A percentile compares a stretch with the other conserved stretches of the same genome.
Evolutionary conservation across 2,329 filamentous ascomycete genomes (phyloP).

Genomic region (Neonectria neomacrospora): DNA sequence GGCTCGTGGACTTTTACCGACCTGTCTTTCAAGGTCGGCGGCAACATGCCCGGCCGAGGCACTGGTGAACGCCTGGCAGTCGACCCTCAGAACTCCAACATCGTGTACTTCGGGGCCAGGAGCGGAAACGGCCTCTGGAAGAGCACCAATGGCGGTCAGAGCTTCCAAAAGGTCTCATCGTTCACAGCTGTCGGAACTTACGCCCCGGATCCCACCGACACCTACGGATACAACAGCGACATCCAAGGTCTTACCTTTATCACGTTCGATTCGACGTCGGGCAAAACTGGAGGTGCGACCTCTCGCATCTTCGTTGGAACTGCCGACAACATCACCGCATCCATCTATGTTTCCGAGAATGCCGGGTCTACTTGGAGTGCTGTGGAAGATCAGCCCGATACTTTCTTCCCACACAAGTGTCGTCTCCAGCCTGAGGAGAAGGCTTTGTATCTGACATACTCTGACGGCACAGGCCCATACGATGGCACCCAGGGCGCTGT

Average conservation of each 20-base stretch:
- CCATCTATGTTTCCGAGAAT: slow-evolving; percentile 64
- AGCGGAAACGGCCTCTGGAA: slow-evolving; percentile 70
- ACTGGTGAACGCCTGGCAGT: slow-evolving; percentile 68
- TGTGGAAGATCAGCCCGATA: slow-evolving; percentile 61
- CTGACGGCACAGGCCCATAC: slow-evolving; percentile 66
- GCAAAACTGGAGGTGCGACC: slow-evolving; percentile 57
- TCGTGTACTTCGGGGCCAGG: slow-evolving; percentile 68
- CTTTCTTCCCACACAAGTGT: slow-evolving; percentile 65
- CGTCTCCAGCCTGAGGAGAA: slow-evolving; percentile 62
- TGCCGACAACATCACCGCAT: slow-evolving; percentile 63
- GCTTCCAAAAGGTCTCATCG: slow-evolving; percentile 62
- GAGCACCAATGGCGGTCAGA: slow-evolving; percentile 65
- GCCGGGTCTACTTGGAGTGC: slow-evolving; percentile 64
- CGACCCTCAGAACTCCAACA: slow-evolving; percentile 66
- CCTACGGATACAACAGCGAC: slow-evolving; percentile 58
- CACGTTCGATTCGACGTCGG: slow-evolving; percentile 66
- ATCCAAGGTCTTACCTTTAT: slow-evolving; percentile 61
- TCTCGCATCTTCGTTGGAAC: slow-evolving; percentile 67
- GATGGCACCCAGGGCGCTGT: slow-evolving; percentile 65
- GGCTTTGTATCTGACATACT: slow-evolving; percentile 65
- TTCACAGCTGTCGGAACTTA: slow-evolving; percentile 64
- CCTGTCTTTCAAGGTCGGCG: slow-evolving; percentile 69
- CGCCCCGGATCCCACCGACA: slow-evolving; percentile 57
- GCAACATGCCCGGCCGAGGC: slow-evolving; percentile 71
- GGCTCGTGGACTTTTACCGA: slow-evolving; percentile 61